Evolutionary conservation across 306 rosid genomes (phyloP).

Genomic region (Albizia julibrissin): DNA sequence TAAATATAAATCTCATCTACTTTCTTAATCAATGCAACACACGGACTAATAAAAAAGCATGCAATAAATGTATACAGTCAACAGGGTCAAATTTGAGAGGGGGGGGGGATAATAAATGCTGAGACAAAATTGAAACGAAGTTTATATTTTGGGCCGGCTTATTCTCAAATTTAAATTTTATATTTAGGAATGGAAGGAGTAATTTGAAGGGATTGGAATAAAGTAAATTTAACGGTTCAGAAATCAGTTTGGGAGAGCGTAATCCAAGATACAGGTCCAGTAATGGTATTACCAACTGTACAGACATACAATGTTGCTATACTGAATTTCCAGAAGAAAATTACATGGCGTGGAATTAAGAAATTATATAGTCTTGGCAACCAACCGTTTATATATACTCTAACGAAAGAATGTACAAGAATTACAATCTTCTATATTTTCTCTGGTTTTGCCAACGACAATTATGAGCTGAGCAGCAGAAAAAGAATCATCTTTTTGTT

Average conservation of each 20-base stretch:
- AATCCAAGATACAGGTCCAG: slow-evolving; percentile 36
- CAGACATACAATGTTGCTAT: slow-evolving; percentile 46
- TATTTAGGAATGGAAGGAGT: too few species aligned
- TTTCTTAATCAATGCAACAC: too few species aligned
- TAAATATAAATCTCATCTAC: too few species aligned
- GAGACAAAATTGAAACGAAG: too few species aligned
- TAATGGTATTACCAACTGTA: slow-evolving; percentile 44
- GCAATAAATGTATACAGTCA: too few species aligned
- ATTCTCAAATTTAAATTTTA: too few species aligned
- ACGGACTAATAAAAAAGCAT: too few species aligned
- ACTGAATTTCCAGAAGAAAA: slow-evolving; percentile 41
- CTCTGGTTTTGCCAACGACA: slow-evolving; percentile 37
- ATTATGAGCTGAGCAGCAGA: slow-evolving; percentile 31
- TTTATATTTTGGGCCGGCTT: too few species aligned
- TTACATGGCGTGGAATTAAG: slow-evolving; percentile 37
- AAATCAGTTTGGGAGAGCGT: background rate
- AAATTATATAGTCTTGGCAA: background rate
- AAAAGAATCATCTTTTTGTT: slow-evolving; percentile 37
- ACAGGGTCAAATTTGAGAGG: too few species aligned
- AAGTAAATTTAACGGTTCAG: background rate
- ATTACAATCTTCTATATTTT: slow-evolving; percentile 33
- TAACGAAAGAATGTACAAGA: slow-evolving; percentile 61
- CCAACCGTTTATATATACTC: slow-evolving; percentile 6
- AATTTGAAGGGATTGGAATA: too few species aligned
- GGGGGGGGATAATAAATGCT: too few species aligned